Base-by-base conservation (phyloP, 2,329 filamentous ascomycete genomes). In the Aspergillus pseudotamarii region DNA sequence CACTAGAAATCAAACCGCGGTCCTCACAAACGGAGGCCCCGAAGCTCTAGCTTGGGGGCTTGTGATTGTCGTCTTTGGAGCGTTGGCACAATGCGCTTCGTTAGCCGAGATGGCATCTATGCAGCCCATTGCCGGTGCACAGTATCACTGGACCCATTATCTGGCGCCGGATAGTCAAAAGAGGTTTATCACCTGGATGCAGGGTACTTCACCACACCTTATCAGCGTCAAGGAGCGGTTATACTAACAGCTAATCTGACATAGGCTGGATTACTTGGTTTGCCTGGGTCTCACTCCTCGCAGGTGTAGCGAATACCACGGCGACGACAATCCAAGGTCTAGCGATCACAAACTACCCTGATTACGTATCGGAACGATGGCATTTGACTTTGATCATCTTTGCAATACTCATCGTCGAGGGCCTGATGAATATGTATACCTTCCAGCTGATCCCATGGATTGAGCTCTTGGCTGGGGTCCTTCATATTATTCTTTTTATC, bases 261-360 rank as follows among this genome's bases (percentile, higher is more conserved):
- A 16, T 68, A 72, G 78, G 78, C 4, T 81, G 78, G 79, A 68
- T 80, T 9, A 81, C 79, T 1, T 81, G 78, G 78, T 76, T 79
- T 53, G 77, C 74, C 38, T 81, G 79, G 74, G 71, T 80, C 12
- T 73, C 75, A 2, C 67, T 73, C 10, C 70, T 77, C 3, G 72
- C 75, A 1, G 73, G 73, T n/a, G 71, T 73, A 19, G 71, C 74
- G 21, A 79, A 77, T 63, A 71, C 68, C 3, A 76, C 74, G 2
- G 72, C 74, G 1, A 75, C 75, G 30, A 73, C 78, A 65, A 72
- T 79, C 19, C 76, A 77, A 45, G 73, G 71, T 10, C 59, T 79
- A 16, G 73, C 73, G 16, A 69, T 69, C 12, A 65, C 72, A 4
- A 75, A 77, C 54, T 73, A 73, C 50, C 73, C 75, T 0, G 65